phyloP scores from a whole-genome alignment of 257 asterid species.

The Gentiana macrophylla region DNA sequence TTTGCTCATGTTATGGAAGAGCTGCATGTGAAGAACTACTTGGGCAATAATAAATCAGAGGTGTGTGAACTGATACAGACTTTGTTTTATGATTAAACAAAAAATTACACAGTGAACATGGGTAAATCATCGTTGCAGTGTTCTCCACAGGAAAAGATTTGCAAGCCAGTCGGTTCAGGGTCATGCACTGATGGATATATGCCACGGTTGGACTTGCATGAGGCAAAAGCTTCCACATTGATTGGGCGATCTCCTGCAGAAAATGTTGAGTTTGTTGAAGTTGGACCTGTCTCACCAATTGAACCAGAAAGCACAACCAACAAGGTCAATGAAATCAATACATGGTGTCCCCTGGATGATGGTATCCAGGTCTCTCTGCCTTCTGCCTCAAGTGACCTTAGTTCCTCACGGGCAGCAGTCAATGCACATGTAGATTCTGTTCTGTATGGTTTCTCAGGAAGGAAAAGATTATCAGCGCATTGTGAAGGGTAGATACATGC shows the following conservation, averaged over 20 bases:
- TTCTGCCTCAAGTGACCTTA: conserved; percentile 9
- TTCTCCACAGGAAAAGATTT: conserved; percentile 33
- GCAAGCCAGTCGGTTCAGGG: conserved; percentile 29
- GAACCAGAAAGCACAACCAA: conserved; percentile 3
- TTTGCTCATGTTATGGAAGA: conserved; percentile 52
- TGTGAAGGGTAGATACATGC: no score
- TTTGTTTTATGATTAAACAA: not conserved
- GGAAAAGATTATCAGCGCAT: conserved; percentile 36
- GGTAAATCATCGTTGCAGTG: conserved; percentile 1
- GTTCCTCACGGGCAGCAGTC: conserved; percentile 32
- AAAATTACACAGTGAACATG: not conserved
- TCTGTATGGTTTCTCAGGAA: conserved; percentile 31
- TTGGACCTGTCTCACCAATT: conserved; percentile 2
- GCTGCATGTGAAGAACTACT: conserved; percentile 27
- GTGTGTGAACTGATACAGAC: conserved; percentile 17
- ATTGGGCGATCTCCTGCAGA: conserved; percentile 5
- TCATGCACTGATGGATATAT: conserved; percentile 35
- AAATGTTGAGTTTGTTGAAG: conserved; percentile 2
- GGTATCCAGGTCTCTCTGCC: conserved; percentile 40
- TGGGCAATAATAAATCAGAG: conserved; percentile 40
- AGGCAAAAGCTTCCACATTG: conserved; percentile 18
- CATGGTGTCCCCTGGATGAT: conserved; percentile 62
- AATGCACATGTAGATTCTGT: conserved; percentile 27
- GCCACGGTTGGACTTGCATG: conserved; percentile 25
- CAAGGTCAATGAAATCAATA: conserved; percentile 12